Evolutionary conservation across 805 yeast species (phyloP).

Genomic region (Nakazawaea ernobii): DNA sequence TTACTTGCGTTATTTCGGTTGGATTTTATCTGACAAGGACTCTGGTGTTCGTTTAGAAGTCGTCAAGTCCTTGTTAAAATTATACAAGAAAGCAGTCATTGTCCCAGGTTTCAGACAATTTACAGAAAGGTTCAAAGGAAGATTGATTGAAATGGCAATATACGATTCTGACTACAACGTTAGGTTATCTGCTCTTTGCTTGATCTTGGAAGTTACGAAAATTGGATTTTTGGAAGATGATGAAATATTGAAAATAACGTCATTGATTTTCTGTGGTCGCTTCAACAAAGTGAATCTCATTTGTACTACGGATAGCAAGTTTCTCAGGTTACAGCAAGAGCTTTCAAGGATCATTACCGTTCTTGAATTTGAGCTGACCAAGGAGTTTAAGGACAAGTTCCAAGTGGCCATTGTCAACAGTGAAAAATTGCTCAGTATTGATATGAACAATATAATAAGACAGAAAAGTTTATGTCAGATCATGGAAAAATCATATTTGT

Average conservation of each 20-base stretch:
- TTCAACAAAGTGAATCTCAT: conserved; percentile 17
- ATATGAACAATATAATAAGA: conserved; percentile 23
- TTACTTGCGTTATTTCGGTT: conserved; percentile 73
- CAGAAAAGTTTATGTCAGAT: conserved; percentile 21
- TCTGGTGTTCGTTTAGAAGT: conserved; percentile 61
- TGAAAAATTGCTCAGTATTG: conserved; percentile 18
- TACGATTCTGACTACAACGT: conserved; percentile 53
- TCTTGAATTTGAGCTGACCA: conserved; percentile 34
- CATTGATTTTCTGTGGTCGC: conserved; percentile 33
- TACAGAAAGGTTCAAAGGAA: conserved; percentile 63
- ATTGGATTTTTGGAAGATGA: conserved; percentile 60
- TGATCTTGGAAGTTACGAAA: conserved; percentile 50
- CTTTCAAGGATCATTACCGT: conserved; percentile 48
- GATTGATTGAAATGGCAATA: conserved; percentile 58
- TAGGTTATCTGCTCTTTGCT: conserved; percentile 40
- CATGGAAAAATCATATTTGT: conserved; percentile 24
- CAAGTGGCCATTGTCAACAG: conserved; percentile 24
- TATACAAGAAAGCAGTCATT: conserved; percentile 32
- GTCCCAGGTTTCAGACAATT: conserved; percentile 72
- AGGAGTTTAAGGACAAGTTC: conserved; percentile 31
- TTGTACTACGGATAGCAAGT: conserved; percentile 11
- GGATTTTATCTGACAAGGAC: conserved; percentile 74
- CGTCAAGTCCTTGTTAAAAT: conserved; percentile 44
- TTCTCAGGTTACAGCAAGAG: conserved; percentile 33
- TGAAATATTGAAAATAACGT: conserved; percentile 41